Base-by-base conservation (phyloP, 2,329 filamentous ascomycete species). In the Helotiales sp. region DNA sequence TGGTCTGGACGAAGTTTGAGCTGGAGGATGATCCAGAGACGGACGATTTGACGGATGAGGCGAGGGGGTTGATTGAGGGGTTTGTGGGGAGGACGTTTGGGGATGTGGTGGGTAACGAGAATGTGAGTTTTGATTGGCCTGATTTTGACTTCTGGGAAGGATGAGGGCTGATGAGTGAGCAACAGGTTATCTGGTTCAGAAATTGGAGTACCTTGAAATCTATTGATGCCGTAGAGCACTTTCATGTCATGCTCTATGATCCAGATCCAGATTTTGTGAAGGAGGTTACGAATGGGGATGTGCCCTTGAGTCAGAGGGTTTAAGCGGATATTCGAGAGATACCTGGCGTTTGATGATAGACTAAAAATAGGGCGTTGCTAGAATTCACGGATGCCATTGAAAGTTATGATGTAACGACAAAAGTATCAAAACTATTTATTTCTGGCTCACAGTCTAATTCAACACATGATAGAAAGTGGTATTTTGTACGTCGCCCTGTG, bases 1-100 rank as follows among this genome's bases (percentile, higher is more conserved):
- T 97, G 5, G 88, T 97, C 13, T 98, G 95, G 95, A 96, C 92
- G 57, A 97, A 97, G 79, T 97, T 97, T 75, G 84, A 86, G 57
- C 82, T 97, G 26, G 84, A 88, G 62, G 91, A 93, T 65, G 89
- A 96, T 73, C 78, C 80, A 3, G 75, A 65, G 15, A 81, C 84
- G 0, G 80, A 76, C 6, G 88, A 93, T 70, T 80, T 96, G 76
- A 93, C 90, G 0, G 82, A 86, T 2, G 79, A 83, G 68, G 87
- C 88, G 7, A 85, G 89, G 58, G 79, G 79, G 20, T 82, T 88
- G 75, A 92, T 97, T 69, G 87, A 94, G 49, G 82, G 79, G 4
- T 97, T 88, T 77, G 90, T 97, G 49, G 78, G 84, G 30, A 82
- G 79, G 75, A 90, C 82, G 0, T 97, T 97, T 77, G 82, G 85